Evolutionary conservation across 2,329 filamentous ascomycete species (phyloP).

Genomic region (Endothia cerciana): DNA sequence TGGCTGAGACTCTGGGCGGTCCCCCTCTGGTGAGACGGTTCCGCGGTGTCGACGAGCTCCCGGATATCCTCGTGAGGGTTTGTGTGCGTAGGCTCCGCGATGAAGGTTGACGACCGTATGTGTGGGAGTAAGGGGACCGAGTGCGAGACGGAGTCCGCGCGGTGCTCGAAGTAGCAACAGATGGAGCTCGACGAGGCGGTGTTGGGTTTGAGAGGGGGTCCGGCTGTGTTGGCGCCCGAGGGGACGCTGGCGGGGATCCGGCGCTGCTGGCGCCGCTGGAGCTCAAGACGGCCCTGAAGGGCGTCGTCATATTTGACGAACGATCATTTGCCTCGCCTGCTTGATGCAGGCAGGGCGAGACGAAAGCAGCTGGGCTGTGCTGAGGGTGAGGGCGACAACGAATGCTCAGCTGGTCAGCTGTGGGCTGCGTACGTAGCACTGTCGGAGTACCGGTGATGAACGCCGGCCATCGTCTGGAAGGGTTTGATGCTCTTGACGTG

Average conservation of each 20-base stretch:
- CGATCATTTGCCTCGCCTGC: constrained; percentile 11
- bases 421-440: constrained; percentile 18
- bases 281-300: constrained; percentile 13
- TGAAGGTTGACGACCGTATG: not conserved
- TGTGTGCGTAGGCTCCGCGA: constrained; percentile 9
- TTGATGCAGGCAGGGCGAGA: constrained; percentile 8
- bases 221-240: not conserved
- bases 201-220: not conserved
- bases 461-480: constrained; percentile 9
- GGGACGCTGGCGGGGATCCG: constrained; percentile 11
- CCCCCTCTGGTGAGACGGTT: constrained; percentile 15
- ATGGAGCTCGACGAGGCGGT: constrained; percentile 16
- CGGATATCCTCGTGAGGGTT: constrained; percentile 13
- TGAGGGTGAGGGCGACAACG: constrained; percentile 5
- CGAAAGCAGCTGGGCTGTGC: constrained; percentile 11
- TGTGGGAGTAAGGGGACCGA: not conserved
- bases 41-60: constrained; percentile 10
- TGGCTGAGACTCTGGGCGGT: constrained; percentile 7
- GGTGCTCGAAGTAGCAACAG: not conserved
- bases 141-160: constrained; percentile 1
- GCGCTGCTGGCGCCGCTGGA: constrained; percentile 5
- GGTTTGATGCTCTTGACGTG: not conserved
- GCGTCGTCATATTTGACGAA: constrained; percentile 18
- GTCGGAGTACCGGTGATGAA: constrained; percentile 15
- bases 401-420: constrained; percentile 10